phyloP scores from a whole-genome alignment of 805 yeast genomes.

The Metschnikowia hibisci region DNA sequence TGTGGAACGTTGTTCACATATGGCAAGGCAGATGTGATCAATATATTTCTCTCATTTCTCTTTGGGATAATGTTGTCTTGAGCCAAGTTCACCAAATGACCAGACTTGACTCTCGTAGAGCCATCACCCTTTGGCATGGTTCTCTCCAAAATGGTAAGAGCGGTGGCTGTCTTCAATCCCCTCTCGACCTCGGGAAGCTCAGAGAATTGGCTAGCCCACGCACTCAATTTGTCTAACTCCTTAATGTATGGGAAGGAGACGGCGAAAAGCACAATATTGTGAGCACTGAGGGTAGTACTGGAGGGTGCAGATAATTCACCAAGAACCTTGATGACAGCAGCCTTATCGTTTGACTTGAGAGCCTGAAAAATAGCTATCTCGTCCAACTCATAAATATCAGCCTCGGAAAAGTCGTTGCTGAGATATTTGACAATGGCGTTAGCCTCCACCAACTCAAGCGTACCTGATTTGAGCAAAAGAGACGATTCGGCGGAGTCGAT shows the following conservation, averaged over 20 bases:
- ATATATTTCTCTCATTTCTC: slow-evolving; percentile 68
- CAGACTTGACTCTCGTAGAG: slow-evolving; percentile 27
- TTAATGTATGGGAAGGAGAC: slow-evolving; percentile 46
- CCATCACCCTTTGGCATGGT: slow-evolving; percentile 40
- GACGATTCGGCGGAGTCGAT: slow-evolving; percentile 23
- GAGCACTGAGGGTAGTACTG: slow-evolving; percentile 37
- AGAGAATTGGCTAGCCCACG: slow-evolving; percentile 44
- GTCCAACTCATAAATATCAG: slow-evolving; percentile 35
- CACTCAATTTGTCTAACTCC: slow-evolving; percentile 13
- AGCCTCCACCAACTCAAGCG: slow-evolving; percentile 55
- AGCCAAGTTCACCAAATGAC: slow-evolving; percentile 30
- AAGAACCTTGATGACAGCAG: slow-evolving; percentile 15
- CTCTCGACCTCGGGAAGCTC: slow-evolving; percentile 35
- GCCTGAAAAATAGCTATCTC: slow-evolving; percentile 44
- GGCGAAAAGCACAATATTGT: slow-evolving; percentile 57
- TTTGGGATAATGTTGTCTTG: slow-evolving; percentile 50
- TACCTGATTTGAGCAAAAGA: slow-evolving; percentile 29
- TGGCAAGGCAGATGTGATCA: slow-evolving; percentile 95
- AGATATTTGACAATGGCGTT: slow-evolving; percentile 68
- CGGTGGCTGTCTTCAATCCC: slow-evolving; percentile 45
- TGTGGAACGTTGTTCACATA: slow-evolving; percentile 98
- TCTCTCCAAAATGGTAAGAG: slow-evolving; percentile 43
- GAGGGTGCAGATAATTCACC: slow-evolving; percentile 12
- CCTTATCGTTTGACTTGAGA: slow-evolving; percentile 32
- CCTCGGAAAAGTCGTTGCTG: slow-evolving; percentile 43